Percentiles rank a stretch among this genome's conserved stretches.
These are phyloP conservation scores for Hymenoscyphus occultus DNA, from an alignment of 2,329 filamentous ascomycete species.

Conservation along the genomic window DNA sequence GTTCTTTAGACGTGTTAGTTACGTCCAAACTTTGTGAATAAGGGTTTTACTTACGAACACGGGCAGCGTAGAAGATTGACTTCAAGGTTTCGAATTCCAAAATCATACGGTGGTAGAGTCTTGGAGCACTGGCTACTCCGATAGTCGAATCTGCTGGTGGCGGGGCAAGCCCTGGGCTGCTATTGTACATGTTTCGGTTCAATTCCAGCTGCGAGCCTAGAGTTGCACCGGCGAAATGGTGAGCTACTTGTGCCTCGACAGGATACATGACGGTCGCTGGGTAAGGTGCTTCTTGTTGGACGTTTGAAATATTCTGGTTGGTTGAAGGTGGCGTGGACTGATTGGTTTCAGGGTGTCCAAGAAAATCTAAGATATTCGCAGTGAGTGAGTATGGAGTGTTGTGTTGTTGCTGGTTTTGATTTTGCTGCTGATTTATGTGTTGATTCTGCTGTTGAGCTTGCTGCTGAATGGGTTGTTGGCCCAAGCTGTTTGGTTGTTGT, in stretches of 20 bases:
- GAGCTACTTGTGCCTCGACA: neutral
- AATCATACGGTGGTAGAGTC: conserved; percentile 14
- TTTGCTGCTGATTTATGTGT: neutral
- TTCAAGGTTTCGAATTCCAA: conserved; percentile 14
- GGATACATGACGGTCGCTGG: neutral
- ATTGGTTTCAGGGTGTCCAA: neutral
- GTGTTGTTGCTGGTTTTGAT: conserved; percentile 2
- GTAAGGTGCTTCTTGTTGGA: conserved; percentile 9
- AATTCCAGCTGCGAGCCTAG: neutral
- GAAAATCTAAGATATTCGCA: conserved; percentile 6
- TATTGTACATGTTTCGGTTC: neutral
- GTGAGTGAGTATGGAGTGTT: neutral
- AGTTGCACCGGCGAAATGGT: conserved; percentile 9
- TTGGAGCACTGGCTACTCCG: neutral
- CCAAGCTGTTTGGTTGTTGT: neutral
- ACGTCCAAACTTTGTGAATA: neutral
- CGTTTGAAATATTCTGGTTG: neutral
- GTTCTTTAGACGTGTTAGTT: conserved; percentile 6
- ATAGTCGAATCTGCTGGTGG: neutral
- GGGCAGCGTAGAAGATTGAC: conserved; percentile 12
- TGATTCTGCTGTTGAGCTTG: neutral
- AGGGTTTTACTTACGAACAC: conserved; percentile 9
- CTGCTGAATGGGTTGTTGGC: no score
- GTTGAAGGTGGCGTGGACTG: neutral
- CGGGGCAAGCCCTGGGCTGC: conserved; percentile 5